Evolutionary conservation across 495 filamentous ascomycete genomes (phyloP), one percentile per base, ranked within the genome.

Genomic region (Ascobolus immersus): DNA sequence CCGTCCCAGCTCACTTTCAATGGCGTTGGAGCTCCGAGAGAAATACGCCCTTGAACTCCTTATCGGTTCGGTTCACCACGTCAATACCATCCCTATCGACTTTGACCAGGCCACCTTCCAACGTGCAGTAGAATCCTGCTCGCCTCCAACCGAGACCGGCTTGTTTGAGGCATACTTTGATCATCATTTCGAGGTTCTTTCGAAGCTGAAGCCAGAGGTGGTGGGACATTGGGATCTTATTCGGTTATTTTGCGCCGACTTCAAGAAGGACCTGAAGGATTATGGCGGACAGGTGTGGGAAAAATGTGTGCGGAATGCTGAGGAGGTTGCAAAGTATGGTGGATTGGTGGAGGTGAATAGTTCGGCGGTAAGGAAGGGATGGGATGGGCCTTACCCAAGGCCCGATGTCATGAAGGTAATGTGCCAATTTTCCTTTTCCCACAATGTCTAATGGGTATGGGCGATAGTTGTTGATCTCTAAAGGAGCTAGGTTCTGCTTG

Each of bases 151-250:
- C 0, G 80, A 94, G 43, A 69, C 77, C 52, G 53, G 41, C 5
- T 50, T 91, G 11, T 86, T 73, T 43, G 65, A 65, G 44, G 67
- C 61, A 39, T 96, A 92, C 53, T 92, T 82, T 48, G 79, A 93
- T 53, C 61, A 65, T 21, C 82, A 94, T 57, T 64, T 60, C 33
- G 68, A 68, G 17, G 86, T 96, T 79, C 56, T 96, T 23, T 43
- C 47, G 27, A 56, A 60, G n/a, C 44, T 89, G 38, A 59, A 59
- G 48, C 89, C 89, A 23, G 64, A 66, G 7, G 65, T 94, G 11
- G 71, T 96, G 12, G 86, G 80, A 8, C 86, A 96, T 52, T 89
- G 93, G 52, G 86, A 96, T 55, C 56, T 96, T 21, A 77, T 94
- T 37, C 55, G 84, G 23, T 52, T 96, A 40, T 64, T 77, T 47